Evolutionary conservation across 305 asterid species (phyloP), one percentile per base, ranked within the genome.

Genomic region (Fraxinus sp.): DNA sequence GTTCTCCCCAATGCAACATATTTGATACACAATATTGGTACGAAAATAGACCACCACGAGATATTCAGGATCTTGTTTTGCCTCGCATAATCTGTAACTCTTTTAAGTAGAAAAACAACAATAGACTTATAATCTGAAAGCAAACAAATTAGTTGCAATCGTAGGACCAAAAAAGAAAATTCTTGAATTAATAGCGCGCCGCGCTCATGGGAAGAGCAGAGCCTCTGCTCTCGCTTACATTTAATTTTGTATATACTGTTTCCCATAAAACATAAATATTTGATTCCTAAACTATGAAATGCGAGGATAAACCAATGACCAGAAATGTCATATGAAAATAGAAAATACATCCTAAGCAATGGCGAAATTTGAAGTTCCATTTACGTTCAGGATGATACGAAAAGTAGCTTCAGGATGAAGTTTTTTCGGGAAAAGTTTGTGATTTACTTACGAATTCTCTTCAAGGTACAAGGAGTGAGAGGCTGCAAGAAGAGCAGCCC

Each of bases 401-500:
- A 30, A 70, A 28, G 36, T 28, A 10, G 37, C 74, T 28, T 68
- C 36, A 28, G 26, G 39, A 28, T 22, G 26, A 68, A 9, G 36
- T 66, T 66, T 20, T 66, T 18, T 66, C 7, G 0, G 33, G 33
- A 66, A 66, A 66, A 66, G 74, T n/a, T 26, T 0, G 73, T 10
- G n/a, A 66, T 26, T 66, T 22, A 2, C 36, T 26, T 59, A 84
- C 26, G 82, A 84, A 46, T 46, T 77, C 36, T 76, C 88, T 33
- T 88, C 89, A 11, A 85, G 90, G 83, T 94, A 91, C 16, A 80
- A 84, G n/a, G 98, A 94, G 83, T 94, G 90, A 1, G 97, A 91
- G 14, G 98, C 97, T 7, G 99, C 99, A 16, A 95, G 90, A 22
- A 94, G 95, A 10, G 99, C 95, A 4, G 98, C 98, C 2, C 99